A percentile compares a stretch with the other conserved stretches of the same genome.
Conservation (phyloP, 2,329 filamentous ascomycete genomes). For the Leptodontidium sp. region DNA sequence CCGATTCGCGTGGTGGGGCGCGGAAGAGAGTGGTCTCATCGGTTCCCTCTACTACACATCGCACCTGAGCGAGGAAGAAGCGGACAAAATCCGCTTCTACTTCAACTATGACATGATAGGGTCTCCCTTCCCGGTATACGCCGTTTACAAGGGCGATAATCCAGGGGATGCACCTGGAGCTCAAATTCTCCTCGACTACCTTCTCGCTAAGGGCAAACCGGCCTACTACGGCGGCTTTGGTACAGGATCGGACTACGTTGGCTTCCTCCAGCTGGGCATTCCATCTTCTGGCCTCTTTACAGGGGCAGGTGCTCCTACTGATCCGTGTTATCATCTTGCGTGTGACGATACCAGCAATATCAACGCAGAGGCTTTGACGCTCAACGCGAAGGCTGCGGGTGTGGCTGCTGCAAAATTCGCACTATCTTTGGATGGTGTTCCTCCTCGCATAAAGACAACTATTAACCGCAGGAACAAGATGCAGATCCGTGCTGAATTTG, state of each 20-base stretch:
- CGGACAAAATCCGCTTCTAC: constrained; percentile 64
- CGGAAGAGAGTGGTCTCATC: constrained; percentile 68
- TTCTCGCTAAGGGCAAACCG: constrained; percentile 59
- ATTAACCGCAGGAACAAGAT: constrained; percentile 15
- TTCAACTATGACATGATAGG: constrained; percentile 72
- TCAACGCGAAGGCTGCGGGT: constrained; percentile 14
- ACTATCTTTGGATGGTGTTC: background rate
- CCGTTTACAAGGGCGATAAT: constrained; percentile 63
- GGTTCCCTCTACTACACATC: constrained; percentile 66
- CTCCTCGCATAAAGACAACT: background rate
- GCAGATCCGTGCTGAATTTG: constrained; percentile 13
- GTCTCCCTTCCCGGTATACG: constrained; percentile 58
- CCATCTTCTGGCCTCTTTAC: constrained; percentile 66
- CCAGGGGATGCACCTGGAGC: constrained; percentile 44
- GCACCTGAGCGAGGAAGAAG: constrained; percentile 56
- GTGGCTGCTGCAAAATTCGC: constrained; percentile 10
- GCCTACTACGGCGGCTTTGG: constrained; percentile 54
- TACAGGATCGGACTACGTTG: constrained; percentile 65
- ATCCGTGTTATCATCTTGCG: constrained; percentile 14
- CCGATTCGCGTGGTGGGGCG: constrained; percentile 71
- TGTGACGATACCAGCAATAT: constrained; percentile 10
- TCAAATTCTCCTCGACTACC: constrained; percentile 41
- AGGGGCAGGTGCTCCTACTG: constrained; percentile 51
- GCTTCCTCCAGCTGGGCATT: constrained; percentile 63
- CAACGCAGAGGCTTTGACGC: background rate